Conservation (phyloP, 768 basidiomycete genomes). For the Dendrothele bispora region DNA sequence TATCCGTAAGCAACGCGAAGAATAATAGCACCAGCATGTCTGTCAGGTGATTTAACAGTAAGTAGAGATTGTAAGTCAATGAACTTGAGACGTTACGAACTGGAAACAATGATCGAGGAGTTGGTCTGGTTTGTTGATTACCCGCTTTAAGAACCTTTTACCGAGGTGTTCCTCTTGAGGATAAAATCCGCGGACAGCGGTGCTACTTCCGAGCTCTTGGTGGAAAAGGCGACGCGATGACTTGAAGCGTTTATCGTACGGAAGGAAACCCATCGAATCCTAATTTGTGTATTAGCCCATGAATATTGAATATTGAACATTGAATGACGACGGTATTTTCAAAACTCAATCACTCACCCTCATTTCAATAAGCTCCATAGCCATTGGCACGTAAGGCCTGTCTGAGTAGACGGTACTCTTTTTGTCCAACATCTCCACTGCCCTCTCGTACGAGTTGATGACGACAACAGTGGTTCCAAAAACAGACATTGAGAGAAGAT, state of each 20-base stretch:
- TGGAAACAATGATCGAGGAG: slow-evolving; percentile 33
- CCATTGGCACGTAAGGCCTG: slow-evolving; percentile 37
- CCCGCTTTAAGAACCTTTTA: slow-evolving; percentile 33
- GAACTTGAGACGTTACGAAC: slow-evolving; percentile 17
- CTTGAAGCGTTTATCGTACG: slow-evolving; percentile 36
- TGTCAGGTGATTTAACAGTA: neutral
- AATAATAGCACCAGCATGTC: slow-evolving; percentile 14
- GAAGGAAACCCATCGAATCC: slow-evolving; percentile 34
- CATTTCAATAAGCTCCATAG: slow-evolving; percentile 18
- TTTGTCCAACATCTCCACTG: slow-evolving; percentile 20
- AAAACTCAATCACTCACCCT: neutral
- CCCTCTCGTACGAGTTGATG: slow-evolving; percentile 17
- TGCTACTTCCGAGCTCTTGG: slow-evolving; percentile 35
- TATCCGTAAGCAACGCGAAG: slow-evolving; percentile 11
- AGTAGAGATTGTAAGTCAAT: neutral
- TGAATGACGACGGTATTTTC: no score
- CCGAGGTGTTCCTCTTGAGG: slow-evolving; percentile 32
- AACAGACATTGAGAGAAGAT: slow-evolving; percentile 19
- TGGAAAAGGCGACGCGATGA: slow-evolving; percentile 37
- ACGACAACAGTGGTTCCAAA: slow-evolving; percentile 21
- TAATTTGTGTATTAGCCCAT: slow-evolving; percentile 32
- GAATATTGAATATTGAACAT: no score
- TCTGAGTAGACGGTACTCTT: slow-evolving; percentile 35
- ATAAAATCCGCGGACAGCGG: slow-evolving; percentile 28
- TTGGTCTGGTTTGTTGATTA: slow-evolving; percentile 30